These are phyloP conservation scores for Claviceps pusilla DNA, from an alignment of 2,329 filamentous ascomycete genomes.

Conservation along the genomic window DNA sequence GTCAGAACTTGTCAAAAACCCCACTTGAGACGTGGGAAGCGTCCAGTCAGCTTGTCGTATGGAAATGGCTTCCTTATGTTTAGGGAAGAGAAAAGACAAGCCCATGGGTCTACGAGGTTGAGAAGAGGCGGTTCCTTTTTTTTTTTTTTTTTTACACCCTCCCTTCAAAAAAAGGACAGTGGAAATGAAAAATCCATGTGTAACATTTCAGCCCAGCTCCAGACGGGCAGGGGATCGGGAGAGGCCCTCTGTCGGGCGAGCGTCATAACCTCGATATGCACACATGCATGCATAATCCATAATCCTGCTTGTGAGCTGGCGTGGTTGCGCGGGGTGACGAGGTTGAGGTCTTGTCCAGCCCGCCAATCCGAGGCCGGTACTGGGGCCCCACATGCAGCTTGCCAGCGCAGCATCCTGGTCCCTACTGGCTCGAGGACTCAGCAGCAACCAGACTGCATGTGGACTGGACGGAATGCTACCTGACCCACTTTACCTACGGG, in stretches of 20 bases:
- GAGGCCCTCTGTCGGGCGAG: background rate
- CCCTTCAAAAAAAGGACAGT: background rate
- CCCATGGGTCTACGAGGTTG: background rate
- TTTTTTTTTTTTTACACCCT: too few species aligned
- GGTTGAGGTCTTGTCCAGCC: background rate
- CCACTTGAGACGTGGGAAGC: background rate
- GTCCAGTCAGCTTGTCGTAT: background rate
- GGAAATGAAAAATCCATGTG: background rate
- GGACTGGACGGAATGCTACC: too few species aligned
- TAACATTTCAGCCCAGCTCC: background rate
- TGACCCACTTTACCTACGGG: too few species aligned
- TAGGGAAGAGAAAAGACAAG: background rate
- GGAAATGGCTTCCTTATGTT: background rate
- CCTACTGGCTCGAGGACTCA: too few species aligned
- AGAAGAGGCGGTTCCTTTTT: background rate
- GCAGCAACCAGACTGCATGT: too few species aligned
- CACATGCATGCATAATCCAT: background rate
- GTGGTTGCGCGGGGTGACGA: slow-evolving; percentile 11
- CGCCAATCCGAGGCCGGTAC: background rate
- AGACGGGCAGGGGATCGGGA: background rate
- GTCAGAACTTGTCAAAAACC: background rate
- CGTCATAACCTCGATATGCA: background rate
- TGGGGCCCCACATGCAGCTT: background rate
- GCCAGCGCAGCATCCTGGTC: too few species aligned
- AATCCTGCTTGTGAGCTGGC: background rate